A percentile compares a stretch with the other conserved stretches of the same genome.
These are phyloP conservation scores for Schizochytrium sp. DNA, from an alignment of 108 stramenopile genomes.

Conservation along the genomic window DNA sequence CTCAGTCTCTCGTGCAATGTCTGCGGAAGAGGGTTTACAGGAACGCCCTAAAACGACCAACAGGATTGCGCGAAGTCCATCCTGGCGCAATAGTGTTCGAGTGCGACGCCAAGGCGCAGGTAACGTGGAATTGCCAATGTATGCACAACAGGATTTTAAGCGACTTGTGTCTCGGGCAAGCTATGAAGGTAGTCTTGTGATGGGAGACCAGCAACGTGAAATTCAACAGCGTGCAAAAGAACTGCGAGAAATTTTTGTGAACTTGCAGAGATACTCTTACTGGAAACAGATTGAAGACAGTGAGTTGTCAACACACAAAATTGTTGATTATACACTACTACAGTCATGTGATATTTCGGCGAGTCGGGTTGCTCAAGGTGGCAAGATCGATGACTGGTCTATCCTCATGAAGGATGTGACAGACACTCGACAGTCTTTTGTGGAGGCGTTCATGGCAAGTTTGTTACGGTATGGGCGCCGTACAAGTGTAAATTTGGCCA, in stretches of 20 bases:
- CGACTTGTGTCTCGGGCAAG: not conserved
- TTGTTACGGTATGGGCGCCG: not conserved
- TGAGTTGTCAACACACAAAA: not conserved
- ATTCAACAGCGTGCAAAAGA: conserved; percentile 21
- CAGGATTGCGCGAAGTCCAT: not conserved
- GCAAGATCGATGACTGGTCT: conserved; percentile 7
- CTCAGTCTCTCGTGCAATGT: not conserved
- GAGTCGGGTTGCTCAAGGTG: not conserved
- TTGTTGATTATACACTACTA: conserved; percentile 44
- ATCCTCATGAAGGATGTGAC: not conserved
- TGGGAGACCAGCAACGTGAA: not conserved
- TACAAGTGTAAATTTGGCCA: not conserved
- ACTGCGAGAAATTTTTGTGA: conserved; percentile 32
- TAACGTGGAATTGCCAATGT: not conserved
- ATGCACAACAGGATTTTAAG: not conserved
- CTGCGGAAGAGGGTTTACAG: not conserved
- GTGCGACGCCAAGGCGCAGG: not conserved
- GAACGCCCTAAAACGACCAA: not conserved
- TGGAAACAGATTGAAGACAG: not conserved
- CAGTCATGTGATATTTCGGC: not conserved
- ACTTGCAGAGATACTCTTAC: conserved; percentile 3
- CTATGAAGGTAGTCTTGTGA: not conserved
- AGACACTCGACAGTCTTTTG: not conserved
- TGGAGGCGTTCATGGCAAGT: not conserved
- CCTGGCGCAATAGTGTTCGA: not conserved